Evolutionary conservation across 2,329 filamentous ascomycete species (phyloP), one percentile per base, ranked within the genome.

Genomic region (Stachybotrys echinatus): DNA sequence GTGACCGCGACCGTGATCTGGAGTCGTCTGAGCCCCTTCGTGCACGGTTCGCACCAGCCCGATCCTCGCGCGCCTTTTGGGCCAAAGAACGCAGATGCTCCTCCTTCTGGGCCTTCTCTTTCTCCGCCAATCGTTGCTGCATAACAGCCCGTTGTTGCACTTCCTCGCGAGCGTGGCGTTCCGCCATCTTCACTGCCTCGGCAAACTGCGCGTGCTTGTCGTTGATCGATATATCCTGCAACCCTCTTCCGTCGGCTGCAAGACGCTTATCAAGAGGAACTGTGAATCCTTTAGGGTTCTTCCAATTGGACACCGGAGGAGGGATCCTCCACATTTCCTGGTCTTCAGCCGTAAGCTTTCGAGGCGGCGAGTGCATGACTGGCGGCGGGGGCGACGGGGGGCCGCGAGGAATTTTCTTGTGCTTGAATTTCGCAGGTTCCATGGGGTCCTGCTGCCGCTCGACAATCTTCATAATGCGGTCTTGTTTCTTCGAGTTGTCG

Each of bases 231-330:
- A 96, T 84, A 65, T 99, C 94, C 67, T 96, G 91, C 54, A 99
- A 67, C 1, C 90, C 90, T 61, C 94, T 81, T 12, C 94, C 94
- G 67, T 97, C 92, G 8, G 94, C 92, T 18, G 94, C 94, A 58
- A 99, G 73, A 64, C 94, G 86, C 75, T 99, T 99, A 68, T 99
- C 94, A 47, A 99, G 70, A 0, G 94, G 90, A 1, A 99, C 89
- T 0, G 94, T 99, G 65, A 96, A 99, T 61, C 94, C 94, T 74
- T 97, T 97, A 1, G 92, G 89, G 67, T 99, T 99, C 80, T 99
- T 99, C 94, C 94, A 99, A 69, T 97, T 97, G 19, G 89, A 95
- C 2, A 99, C 86, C 0, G 92, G 89, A 3, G 92, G 91, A 0
- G 77, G 80, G 39, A 83, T 96, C 63, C 86, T 91, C 94, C 94